Base-by-base conservation (phyloP, 2,329 filamentous ascomycete species). In the Neofusicoccum laricinum region DNA sequence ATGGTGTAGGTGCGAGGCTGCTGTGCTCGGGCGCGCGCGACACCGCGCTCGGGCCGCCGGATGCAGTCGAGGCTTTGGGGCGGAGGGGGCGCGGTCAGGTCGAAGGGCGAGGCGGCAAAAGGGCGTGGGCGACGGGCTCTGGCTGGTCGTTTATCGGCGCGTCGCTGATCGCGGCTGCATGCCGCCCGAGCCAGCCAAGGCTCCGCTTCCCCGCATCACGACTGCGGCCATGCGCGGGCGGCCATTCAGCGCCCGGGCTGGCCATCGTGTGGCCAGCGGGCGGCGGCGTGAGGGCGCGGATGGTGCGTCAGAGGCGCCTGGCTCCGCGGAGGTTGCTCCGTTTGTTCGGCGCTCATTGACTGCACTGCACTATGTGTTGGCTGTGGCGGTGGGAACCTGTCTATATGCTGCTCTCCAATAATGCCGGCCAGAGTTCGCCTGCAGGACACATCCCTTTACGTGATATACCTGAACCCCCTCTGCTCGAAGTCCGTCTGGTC, bases 401-500 rank as follows among this genome's bases (percentile, higher is more conserved):
- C 14, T 15, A 38, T 11, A 12, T 38, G 36, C 36, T 38, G 36
- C 36, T 38, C 36, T 38, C 14, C 11, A 38, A 38, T 11, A 11
- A 1, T 38, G 6, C 36, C 14, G 14, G 4, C 36, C 36, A 38
- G 8, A 14, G 6, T 55, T 38, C 21, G 12, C 48, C 17, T n/a
- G 25, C 12, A 21, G n/a, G 1, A 10, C 4, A 12, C 5, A 7
- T 43, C 40, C 4, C n/a, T 17, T n/a, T 11, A 61, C 19, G 58
- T 50, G 7, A 65, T 66, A 40, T 68, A 68, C 50, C 41, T 66
- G 46, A 68, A 68, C 2, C 66, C 65, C 32, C 65, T 57, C 32
- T 68, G 66, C 50, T 68, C 62, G 30, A 67, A 68, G 25, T 68
- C 66, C 4, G 66, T 68, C 46, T 62, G 48, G 51, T 68, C 66